Base-by-base conservation (phyloP, 139 green algal species). In the Chlamydomonas asymmetrica region DNA sequence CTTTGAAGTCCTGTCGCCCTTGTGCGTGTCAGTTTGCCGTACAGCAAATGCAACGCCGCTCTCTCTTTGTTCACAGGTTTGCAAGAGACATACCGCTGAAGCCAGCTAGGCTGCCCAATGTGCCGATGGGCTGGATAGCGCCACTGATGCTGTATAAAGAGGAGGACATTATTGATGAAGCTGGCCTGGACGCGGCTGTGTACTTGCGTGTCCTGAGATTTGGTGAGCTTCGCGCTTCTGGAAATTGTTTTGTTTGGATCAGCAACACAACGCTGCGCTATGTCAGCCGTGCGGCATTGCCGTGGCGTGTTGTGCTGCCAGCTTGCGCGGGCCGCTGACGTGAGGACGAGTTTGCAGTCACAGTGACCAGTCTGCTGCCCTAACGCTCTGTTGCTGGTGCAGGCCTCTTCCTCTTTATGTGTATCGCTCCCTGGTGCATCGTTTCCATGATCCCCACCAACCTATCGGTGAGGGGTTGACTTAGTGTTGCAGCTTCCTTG, bases 151-250 rank as follows among this genome's bases (percentile, higher is more conserved):
- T 25, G 5, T 76, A 76, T 13, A 4, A 37, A 9, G 70, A 76
- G 40, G 70, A 48, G 37, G 54, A 76, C 37, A 76, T 82, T 16
- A 83, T 78, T 45, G 69, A 62, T n/a, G 56, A 60, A 16, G 25
- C 37, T 8, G 78, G 80, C 10, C 57, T 85, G 31, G 80, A 82
- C 64, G 73, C 63, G 2, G 80, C 80, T 22, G 80, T 82, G 57
- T 85, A 85, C 74, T 64, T 82, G 37, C 74, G 80, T 32, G 50
- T 85, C 34, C 59, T 85, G 34, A 48, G 63, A 39, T 85, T 82
- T 34, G 74, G 74, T 69, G 70, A 41, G 49, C 49, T 20, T 59
- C 49, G 20, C 49, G 31, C n/a, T 66, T 50, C 20, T 22, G 20
- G 49, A n/a, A 22, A n/a, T 59, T 59, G 22, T 59, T 59, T 73